Percentiles rank a stretch among this genome's conserved stretches.
Evolutionary conservation across 306 rosid genomes (phyloP).

Genomic region (Mimosa pudica): DNA sequence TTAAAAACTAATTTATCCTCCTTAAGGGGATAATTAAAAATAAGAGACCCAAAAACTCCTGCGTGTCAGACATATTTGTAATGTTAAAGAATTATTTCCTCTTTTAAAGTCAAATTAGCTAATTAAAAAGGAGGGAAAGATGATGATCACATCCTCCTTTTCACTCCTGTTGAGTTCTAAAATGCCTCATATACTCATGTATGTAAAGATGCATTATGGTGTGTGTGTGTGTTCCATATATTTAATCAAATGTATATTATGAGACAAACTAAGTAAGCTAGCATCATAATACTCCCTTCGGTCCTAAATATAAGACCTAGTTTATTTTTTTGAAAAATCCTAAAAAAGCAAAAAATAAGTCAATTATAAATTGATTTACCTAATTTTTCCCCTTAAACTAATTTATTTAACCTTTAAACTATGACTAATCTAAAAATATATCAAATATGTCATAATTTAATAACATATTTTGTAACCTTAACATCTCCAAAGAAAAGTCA

Average conservation of each 20-base stretch:
- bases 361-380: too few species aligned
- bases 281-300: background rate
- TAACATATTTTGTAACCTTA: too few species aligned
- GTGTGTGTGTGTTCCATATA: background rate
- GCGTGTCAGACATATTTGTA: too few species aligned
- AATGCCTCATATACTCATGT: background rate
- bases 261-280: background rate
- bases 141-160: background rate
- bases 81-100: slow-evolving; percentile 18
- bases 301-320: too few species aligned
- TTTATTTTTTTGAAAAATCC: too few species aligned
- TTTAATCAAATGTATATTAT: background rate
- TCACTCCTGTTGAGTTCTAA: background rate
- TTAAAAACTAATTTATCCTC: slow-evolving; percentile 15
- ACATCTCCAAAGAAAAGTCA: too few species aligned
- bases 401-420: too few species aligned
- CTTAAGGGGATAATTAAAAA: slow-evolving; percentile 6
- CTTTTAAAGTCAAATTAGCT: background rate
- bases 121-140: slow-evolving; percentile 16
- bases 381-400: too few species aligned
- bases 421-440: too few species aligned
- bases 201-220: background rate
- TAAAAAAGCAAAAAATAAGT: too few species aligned
- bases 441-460: too few species aligned
- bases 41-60: too few species aligned